A percentile compares a stretch with the other conserved stretches of the same genome.
These are phyloP conservation scores for Metschnikowia aberdeeniae DNA, from an alignment of 805 yeast species.

Conservation along the genomic window DNA sequence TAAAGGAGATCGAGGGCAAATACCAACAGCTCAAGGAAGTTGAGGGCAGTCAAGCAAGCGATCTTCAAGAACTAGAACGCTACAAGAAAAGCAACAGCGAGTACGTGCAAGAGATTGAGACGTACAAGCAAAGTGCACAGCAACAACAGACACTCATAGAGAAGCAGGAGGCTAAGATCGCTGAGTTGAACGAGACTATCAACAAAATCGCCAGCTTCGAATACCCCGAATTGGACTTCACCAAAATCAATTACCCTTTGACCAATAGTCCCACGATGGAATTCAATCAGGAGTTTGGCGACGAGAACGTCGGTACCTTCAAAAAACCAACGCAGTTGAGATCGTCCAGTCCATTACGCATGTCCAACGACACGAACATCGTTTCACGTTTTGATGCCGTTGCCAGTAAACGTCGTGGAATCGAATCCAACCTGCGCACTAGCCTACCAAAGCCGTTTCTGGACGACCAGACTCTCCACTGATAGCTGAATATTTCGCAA, in stretches of 20 bases:
- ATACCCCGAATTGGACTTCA: conserved; percentile 11
- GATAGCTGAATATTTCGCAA: no score
- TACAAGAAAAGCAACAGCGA: background rate
- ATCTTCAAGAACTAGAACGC: background rate
- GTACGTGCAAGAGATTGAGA: background rate
- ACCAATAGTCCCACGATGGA: conserved; percentile 1
- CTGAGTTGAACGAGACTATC: conserved; percentile 1
- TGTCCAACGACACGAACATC: conserved; percentile 2
- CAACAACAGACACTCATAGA: background rate
- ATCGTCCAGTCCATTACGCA: background rate
- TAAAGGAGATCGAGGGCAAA: background rate
- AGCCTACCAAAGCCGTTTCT: background rate
- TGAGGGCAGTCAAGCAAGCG: background rate
- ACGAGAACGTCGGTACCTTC: conserved; percentile 1
- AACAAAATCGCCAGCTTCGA: background rate
- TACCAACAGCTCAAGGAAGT: background rate
- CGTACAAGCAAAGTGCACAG: background rate
- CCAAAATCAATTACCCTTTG: conserved; percentile 5
- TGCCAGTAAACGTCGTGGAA: background rate
- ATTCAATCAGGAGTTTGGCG: conserved; percentile 1
- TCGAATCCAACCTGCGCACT: conserved; percentile 2
- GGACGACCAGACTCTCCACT: conserved; percentile 1
- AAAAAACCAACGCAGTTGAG: conserved; percentile 1
- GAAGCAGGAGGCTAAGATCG: background rate
- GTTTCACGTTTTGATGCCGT: background rate